Evolutionary conservation across 2,329 filamentous ascomycete species (phyloP).

Genomic region (Fusarium agapanthi): DNA sequence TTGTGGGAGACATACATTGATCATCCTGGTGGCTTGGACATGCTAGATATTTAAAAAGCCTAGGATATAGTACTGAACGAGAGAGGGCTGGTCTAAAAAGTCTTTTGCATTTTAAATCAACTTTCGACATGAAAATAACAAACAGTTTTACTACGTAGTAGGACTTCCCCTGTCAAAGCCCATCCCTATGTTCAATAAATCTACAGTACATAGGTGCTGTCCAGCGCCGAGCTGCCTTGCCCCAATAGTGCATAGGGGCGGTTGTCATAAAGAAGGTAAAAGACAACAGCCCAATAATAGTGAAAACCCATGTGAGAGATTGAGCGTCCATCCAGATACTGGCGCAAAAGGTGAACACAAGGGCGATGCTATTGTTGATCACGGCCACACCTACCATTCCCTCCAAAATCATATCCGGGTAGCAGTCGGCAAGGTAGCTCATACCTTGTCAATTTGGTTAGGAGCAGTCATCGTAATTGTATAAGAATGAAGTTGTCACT

Average conservation of each 20-base stretch:
- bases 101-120: accelerated
- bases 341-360: background rate
- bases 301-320: background rate
- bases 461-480: background rate
- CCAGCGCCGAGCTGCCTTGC: background rate
- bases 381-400: background rate
- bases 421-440: background rate
- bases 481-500: background rate
- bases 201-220: background rate
- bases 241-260: background rate
- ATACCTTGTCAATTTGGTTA: background rate
- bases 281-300: background rate
- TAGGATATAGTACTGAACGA: accelerated
- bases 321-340: background rate
- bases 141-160: background rate
- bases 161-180: background rate
- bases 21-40: background rate
- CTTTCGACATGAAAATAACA: background rate
- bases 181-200: background rate
- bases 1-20: background rate
- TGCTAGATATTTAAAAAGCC: background rate
- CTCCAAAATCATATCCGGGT: background rate
- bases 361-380: background rate
- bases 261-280: background rate
- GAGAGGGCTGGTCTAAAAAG: accelerated